Base-by-base conservation (phyloP, 2,329 filamentous ascomycete species). In the Claviceps sp. region DNA sequence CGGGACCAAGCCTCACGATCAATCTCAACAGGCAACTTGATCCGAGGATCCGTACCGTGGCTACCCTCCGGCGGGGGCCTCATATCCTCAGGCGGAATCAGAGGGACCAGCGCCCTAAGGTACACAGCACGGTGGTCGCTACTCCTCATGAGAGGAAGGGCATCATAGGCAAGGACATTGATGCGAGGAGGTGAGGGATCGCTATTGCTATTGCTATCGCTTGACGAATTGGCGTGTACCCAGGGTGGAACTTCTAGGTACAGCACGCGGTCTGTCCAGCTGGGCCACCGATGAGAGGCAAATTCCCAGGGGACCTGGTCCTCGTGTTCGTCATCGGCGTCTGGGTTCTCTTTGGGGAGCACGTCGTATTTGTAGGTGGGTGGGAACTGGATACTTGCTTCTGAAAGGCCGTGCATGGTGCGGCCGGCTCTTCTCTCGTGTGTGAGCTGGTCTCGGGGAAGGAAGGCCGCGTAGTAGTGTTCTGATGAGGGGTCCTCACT, bases 211-310 rank as follows among this genome's bases (percentile, higher is more conserved):
- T 61, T 2, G 20, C 20, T 20, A 46, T 61, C 14, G 56, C 53
- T 17, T 51, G 51, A 22, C 50, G 57, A 64, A 60, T 66, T 66
- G 49, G 56, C 64, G 13, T 4, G 66, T 40, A 73, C 62, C 75
- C 77, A 82, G 22, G 66, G 65, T 20, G 77, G 80, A 22, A 76
- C 68, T 49, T 85, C 79, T 3, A 91, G 72, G 66, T 82, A 97
- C 20, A 97, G 71, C 20, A 97, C 83, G 3, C 93, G 81, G 66
- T 97, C 93, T 61, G 89, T 95, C 93, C 91, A 97, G 61, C 84
- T 83, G 1, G 93, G 90, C 76, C 87, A 94, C 45, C 93, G 82
- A 64, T 94, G 86, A 52, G 74, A 72, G 7, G 89, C 86, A 78
- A 89, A 96, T 36, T 73, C 69, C 83, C 85, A 91, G 11, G 72